These are phyloP conservation scores for Capronia americana DNA, from an alignment of 2,329 filamentous ascomycete genomes.

Conservation along the genomic window DNA sequence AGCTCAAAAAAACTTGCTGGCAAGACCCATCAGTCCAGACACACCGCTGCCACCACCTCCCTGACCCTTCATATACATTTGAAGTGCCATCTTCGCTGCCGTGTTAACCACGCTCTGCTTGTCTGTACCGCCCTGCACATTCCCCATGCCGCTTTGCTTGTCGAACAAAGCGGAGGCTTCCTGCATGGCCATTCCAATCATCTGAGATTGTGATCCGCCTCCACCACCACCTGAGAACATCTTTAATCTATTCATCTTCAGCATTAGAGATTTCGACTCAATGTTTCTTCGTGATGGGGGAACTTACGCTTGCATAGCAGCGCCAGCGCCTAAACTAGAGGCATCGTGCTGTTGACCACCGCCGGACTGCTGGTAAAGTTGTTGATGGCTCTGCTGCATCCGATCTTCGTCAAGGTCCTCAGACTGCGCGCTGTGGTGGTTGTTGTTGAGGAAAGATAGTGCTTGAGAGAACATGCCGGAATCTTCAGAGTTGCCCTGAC, in stretches of 20 bases:
- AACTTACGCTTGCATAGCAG: conserved; percentile 59
- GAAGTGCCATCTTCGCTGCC: conserved; percentile 84
- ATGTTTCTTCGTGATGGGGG: not conserved
- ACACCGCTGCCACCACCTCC: conserved; percentile 57
- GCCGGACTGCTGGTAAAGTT: conserved; percentile 68
- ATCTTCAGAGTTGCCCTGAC: conserved; percentile 59
- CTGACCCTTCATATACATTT: conserved; percentile 87
- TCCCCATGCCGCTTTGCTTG: conserved; percentile 62
- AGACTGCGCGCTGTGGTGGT: conserved; percentile 55
- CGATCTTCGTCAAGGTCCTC: conserved; percentile 62
- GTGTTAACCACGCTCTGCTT: conserved; percentile 81
- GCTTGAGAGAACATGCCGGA: conserved; percentile 64
- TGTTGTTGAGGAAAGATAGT: conserved; percentile 61
- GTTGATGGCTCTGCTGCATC: conserved; percentile 73
- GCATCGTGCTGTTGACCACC: conserved; percentile 58
- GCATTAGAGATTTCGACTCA: not conserved
- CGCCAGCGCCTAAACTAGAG: conserved; percentile 51
- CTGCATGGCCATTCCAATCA: conserved; percentile 84
- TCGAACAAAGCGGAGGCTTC: conserved; percentile 82
- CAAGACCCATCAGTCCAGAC: conserved; percentile 62
- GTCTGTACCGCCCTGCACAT: conserved; percentile 64
- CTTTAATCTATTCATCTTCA: conserved; percentile 56
- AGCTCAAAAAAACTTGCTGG: conserved; percentile 65
- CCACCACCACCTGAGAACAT: conserved; percentile 58
- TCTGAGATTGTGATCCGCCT: conserved; percentile 72